These are phyloP conservation scores for Pyrenochaeta sp. DNA, from an alignment of 2,329 filamentous ascomycete species.

Conservation along the genomic window DNA sequence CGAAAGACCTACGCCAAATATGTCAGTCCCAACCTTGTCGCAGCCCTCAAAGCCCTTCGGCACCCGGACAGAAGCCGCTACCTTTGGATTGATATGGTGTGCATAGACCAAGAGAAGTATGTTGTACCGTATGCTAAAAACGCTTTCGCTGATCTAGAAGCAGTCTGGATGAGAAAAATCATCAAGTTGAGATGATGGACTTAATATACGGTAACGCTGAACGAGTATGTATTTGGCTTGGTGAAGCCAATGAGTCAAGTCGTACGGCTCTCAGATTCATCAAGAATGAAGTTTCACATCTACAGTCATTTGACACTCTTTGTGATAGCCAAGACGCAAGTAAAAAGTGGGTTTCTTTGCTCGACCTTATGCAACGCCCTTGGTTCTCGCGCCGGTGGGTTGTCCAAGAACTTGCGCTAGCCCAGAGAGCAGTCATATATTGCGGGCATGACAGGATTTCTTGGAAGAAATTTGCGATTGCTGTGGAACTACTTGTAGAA, in stretches of 20 bases:
- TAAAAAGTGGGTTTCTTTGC: conserved; percentile 43
- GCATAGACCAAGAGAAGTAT: conserved; percentile 12
- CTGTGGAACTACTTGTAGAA: conserved; percentile 51
- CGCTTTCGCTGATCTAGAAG: conserved; percentile 10
- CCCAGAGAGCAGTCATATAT: conserved; percentile 44
- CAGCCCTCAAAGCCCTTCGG: conserved; percentile 11
- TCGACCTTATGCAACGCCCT: conserved; percentile 48
- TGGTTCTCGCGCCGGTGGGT: conserved; percentile 56
- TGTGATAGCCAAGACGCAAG: conserved; percentile 24
- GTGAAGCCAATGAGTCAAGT: conserved; percentile 35
- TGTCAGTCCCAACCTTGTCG: conserved; percentile 8
- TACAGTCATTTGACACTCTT: conserved; percentile 45
- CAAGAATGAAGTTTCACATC: conserved; percentile 34
- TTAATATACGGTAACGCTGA: conserved; percentile 22
- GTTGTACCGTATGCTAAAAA: background rate
- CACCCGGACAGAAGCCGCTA: background rate
- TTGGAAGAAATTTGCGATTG: conserved; percentile 51
- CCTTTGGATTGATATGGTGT: conserved; percentile 16
- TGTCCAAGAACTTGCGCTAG: conserved; percentile 54
- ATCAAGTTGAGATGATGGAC: conserved; percentile 31
- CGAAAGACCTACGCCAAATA: conserved; percentile 1
- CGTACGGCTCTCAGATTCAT: conserved; percentile 45
- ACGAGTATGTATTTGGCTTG: conserved; percentile 31
- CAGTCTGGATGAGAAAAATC: conserved; percentile 20
- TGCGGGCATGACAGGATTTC: conserved; percentile 49